Base-by-base conservation (phyloP, 139 green algal species). In the Edaphochlamys debaryana region DNA sequence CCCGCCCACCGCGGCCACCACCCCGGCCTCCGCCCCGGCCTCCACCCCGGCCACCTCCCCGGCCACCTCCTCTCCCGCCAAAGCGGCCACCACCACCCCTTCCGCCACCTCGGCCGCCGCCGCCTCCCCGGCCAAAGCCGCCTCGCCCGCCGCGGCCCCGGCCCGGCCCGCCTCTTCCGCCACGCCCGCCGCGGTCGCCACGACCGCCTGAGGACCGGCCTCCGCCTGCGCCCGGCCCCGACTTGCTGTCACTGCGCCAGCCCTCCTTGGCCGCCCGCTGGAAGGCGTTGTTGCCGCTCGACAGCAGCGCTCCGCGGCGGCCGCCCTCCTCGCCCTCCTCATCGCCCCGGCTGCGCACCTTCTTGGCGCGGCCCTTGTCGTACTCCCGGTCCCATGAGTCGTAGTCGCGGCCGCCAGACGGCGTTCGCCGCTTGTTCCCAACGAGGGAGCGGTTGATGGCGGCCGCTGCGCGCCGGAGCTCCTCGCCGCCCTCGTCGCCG, bases 371-470 rank as follows among this genome's bases (percentile, higher is more conserved):
- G 30, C 91, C 91, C 17, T 58, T 63, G 66, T 94, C 91, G 67
- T 94, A 94, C 74, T 93, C 91, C n/a, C 80, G 73, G 50, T 95
- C 91, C 87, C 89, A 94, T 20, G 90, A 87, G 52, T 95, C 91
- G 41, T 79, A 82, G 68, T 89, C 42, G 34, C 68, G 67, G n/a
- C 58, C 69, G 15, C 68, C 68, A 27, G 52, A 50, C 37, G 67
- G 58, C 3, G 22, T 56, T 3, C 42, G 58, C 7, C 78, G 78
- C 48, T 76, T 56, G 19, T 34, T 1, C 25, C 76, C 75, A 22
- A 67, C 62, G 6, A 56, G 41, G 11, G 32, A 8, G 27, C 37
- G 38, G 60, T 69, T 82, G 30, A 66, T 8, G 69, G 70, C 68
- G 41, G 67, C 40, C 38, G 67, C 58, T 17, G 76, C 41, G 9